Evolutionary conservation across 2,329 filamentous ascomycete species (phyloP), one percentile per base, ranked within the genome.

Genomic region (Xylaria sp.): DNA sequence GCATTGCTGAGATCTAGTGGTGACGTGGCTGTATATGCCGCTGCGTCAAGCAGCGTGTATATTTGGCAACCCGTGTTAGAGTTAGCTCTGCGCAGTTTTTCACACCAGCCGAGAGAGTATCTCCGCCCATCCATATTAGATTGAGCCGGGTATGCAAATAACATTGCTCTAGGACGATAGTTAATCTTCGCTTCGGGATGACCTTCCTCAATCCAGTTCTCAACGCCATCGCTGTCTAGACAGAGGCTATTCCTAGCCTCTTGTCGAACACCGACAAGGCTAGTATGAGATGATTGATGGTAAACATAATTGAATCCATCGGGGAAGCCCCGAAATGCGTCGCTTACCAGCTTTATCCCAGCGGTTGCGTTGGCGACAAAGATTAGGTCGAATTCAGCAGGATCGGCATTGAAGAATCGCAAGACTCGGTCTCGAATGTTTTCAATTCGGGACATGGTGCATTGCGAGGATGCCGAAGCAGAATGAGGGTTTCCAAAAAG

Each of bases 401-500:
- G 92, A 69, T 94, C 89, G 2, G 94, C 94, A 49, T 90, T 89
- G 80, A 97, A 94, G 73, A 96, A 93, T 1, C 83, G 83, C 36
- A 98, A 81, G 2, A 92, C 83, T 15, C 88, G 85, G 39, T 93
- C 79, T 9, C 95, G 88, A 33, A 91, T 83, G 77, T 94, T 88
- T 70, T 97, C 94, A 63, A 97, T 88, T 5, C 90, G 86, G 1
- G 86, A 84, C 0, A 92, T 91, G 0, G 92, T 90, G 36, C 90
- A 83, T 74, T 96, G 93, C 0, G 95, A 97, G 2, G 94, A 90
- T 15, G 86, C 82, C 1, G 94, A 97, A 56, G 89, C 90, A 0
- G 95, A 97, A 79, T 98, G 95, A 0, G 95, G 95, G 69, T 98
- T 98, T 42, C 94, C 95, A 72, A 94, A 94, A 0, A 98, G 82